A percentile compares a stretch with the other conserved stretches of the same genome.
Evolutionary conservation across 2,329 filamentous ascomycete genomes (phyloP).

Genomic region (Verticillium dahliae): DNA sequence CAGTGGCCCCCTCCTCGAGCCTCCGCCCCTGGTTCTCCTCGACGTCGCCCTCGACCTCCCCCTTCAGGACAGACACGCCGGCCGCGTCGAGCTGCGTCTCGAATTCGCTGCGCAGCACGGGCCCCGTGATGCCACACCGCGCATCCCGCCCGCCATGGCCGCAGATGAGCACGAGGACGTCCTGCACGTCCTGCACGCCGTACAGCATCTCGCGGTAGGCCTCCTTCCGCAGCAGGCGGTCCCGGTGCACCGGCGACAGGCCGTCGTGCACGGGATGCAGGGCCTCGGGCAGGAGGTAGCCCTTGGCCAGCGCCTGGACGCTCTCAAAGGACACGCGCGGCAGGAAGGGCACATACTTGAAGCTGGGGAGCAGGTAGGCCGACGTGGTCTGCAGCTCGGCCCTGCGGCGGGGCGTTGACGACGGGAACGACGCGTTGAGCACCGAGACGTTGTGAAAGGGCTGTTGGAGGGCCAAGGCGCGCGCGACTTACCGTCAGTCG

Average conservation of each 20-base stretch:
- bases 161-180: constrained; percentile 78
- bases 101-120: constrained; percentile 67
- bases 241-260: constrained; percentile 51
- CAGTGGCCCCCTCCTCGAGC: background rate
- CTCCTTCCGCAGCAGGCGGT: constrained; percentile 42
- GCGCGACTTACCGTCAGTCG: constrained; percentile 23
- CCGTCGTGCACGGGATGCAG: constrained; percentile 56
- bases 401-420: constrained; percentile 37
- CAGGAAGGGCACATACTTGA: constrained; percentile 71
- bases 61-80: constrained; percentile 42
- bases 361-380: constrained; percentile 74
- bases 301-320: constrained; percentile 53
- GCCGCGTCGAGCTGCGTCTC: constrained; percentile 44
- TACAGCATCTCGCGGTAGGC: constrained; percentile 45
- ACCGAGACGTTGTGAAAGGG: constrained; percentile 78
- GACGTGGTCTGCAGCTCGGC: constrained; percentile 49
- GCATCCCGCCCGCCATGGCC: constrained; percentile 77
- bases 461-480: constrained; percentile 35
- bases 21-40: constrained; percentile 15
- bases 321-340: constrained; percentile 54
- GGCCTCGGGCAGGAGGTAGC: constrained; percentile 56
- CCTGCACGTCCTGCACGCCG: constrained; percentile 54
- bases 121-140: constrained; percentile 76
- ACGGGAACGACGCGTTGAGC: constrained; percentile 68
- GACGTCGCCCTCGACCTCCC: constrained; percentile 32